A percentile compares a stretch with the other conserved stretches of the same genome.
Evolutionary conservation across 441 rosid genomes (phyloP).

Genomic region (Brassica hybrid): DNA sequence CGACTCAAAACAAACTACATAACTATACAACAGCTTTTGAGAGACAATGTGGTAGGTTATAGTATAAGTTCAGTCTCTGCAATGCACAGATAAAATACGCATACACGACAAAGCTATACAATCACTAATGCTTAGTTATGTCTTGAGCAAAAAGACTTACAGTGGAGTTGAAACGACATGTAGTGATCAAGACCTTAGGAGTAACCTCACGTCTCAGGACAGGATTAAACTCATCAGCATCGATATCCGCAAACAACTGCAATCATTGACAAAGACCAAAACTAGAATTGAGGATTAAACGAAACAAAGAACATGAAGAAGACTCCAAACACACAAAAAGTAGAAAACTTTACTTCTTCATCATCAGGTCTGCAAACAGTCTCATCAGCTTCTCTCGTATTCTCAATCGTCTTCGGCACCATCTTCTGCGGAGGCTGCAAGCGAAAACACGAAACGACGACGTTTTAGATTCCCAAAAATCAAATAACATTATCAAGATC

Average conservation of each 20-base stretch:
- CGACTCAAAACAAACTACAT: background rate
- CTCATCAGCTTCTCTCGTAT: conserved; percentile 84
- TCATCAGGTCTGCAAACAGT: conserved; percentile 90
- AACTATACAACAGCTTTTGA: too few species aligned
- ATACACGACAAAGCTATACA: background rate
- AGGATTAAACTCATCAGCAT: conserved; percentile 84
- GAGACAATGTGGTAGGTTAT: background rate
- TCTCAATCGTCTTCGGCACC: conserved; percentile 83
- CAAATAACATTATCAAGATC: too few species aligned
- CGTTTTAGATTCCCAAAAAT: background rate
- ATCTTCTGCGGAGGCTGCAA: conserved; percentile 70
- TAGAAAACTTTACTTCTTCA: conserved; percentile 64
- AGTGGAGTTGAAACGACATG: conserved; percentile 85
- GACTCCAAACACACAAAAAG: background rate
- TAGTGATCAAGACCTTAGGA: conserved; percentile 83
- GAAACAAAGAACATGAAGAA: too few species aligned
- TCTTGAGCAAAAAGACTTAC: conserved; percentile 48
- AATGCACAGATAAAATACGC: background rate
- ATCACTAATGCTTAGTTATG: background rate
- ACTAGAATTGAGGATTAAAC: background rate
- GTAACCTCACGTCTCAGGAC: conserved; percentile 56
- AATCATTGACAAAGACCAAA: background rate
- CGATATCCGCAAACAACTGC: conserved; percentile 82
- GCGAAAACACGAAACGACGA: background rate
- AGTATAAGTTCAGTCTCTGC: background rate